Percentiles rank a stretch among this genome's conserved stretches.
Conservation (phyloP, 1,284 basidiomycete species). For the Fistulinella cinereoalba region DNA sequence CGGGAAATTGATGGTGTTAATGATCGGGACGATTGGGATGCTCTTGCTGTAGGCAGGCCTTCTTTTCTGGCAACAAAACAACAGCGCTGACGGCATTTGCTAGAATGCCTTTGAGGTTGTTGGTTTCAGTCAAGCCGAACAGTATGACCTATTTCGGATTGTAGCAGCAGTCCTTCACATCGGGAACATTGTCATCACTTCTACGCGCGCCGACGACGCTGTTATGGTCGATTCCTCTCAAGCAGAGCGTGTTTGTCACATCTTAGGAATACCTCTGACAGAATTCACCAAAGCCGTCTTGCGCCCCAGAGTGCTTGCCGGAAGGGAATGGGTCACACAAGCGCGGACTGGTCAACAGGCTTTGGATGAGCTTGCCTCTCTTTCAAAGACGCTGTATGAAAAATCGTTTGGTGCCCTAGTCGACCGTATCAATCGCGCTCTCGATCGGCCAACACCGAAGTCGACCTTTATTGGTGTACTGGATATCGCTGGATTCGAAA, state of each 20-base stretch:
- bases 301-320: constrained; percentile 95
- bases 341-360: constrained; percentile 86
- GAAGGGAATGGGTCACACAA: constrained; percentile 94
- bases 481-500: constrained; percentile 96
- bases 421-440: constrained; percentile 92
- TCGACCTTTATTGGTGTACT: constrained; percentile 99
- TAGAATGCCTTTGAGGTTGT: constrained; percentile 95
- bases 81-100: constrained; percentile 94
- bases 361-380: constrained; percentile 93
- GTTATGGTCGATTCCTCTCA: constrained; percentile 86
- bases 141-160: constrained; percentile 97
- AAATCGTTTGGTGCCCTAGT: constrained; percentile 99
- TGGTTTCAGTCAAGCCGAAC: constrained; percentile 94
- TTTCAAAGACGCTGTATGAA: constrained; percentile 98
- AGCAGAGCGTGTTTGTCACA: constrained; percentile 78
- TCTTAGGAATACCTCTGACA: constrained; percentile 86
- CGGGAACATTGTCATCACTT: constrained; percentile 91
- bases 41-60: constrained; percentile 95
- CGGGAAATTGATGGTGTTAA: constrained; percentile 94
- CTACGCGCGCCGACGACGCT: constrained; percentile 78
- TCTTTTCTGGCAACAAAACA: constrained; percentile 92
- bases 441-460: constrained; percentile 82
- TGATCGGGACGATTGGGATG: constrained; percentile 85
- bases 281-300: constrained; percentile 99
- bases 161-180: constrained; percentile 93